Evolutionary conservation across 2,329 filamentous ascomycete species (phyloP), one percentile per base, ranked within the genome.

Genomic region (Neopestalotiopsis sp.): DNA sequence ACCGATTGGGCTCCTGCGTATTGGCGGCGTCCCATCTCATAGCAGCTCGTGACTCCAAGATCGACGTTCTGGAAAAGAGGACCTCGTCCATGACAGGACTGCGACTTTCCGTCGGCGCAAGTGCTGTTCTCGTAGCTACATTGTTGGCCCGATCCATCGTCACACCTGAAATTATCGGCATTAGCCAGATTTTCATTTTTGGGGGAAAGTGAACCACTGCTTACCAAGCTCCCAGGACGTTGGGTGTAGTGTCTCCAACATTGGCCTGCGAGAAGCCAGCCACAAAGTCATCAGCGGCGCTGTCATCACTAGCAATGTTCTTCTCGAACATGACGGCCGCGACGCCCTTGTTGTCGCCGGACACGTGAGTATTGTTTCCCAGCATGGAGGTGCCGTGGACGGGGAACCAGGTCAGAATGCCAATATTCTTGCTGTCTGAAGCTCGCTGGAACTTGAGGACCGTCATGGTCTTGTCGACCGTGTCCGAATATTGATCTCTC

Each of bases 271-370:
- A 96, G 81, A 97, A 98, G 12, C 94, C 95, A 2, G 94, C 94
- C 1, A 97, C 92, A 74, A 97, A 97, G 12, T 86, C 87, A 1
- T 88, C 84, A 0, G 88, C 85, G 59, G 89, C 90, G 12, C 82
- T 83, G 2, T 81, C 76, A 34, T 86, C 83, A 4, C 82, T 82
- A 56, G 82, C 80, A 68, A 92, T 87, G 57, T 88, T 88, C 74
- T 93, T 89, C 78, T 98, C 95, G 71, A 97, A 92, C 5, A 97
- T 84, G 74, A 91, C 89, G 3, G 94, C 93, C 0, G 95, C 94
- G 4, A 97, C 92, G 4, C 95, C 95, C 82, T 98, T 97, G 84
- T 98, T 98, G 79, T 98, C 95, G 34, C 94, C 95, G 2, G 93
- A 91, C 62, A 97, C 90, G 6, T 97, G 85, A 0, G 94, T 97